These are phyloP conservation scores for Apodospora peruviana DNA, from an alignment of 495 filamentous ascomycete species.

Conservation along the genomic window DNA sequence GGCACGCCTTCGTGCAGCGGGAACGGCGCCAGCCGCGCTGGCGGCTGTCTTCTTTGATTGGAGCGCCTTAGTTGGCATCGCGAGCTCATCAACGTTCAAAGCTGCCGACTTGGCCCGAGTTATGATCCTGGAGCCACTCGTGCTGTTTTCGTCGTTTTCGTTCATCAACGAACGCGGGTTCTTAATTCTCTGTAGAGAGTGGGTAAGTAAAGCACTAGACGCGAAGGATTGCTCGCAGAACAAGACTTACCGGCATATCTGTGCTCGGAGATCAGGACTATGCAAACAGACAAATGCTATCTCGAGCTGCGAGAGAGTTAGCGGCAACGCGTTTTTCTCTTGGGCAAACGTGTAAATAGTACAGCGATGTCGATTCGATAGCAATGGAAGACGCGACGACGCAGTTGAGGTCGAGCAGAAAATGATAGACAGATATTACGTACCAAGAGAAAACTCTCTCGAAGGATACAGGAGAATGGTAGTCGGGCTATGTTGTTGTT, in stretches of 20 bases:
- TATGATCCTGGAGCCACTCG: conserved; percentile 59
- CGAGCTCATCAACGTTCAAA: conserved; percentile 51
- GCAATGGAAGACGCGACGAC: background rate
- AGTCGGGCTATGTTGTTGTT: background rate
- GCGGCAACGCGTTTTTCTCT: conserved; percentile 4
- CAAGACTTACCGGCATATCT: background rate
- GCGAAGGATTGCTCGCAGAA: background rate
- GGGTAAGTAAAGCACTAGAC: background rate
- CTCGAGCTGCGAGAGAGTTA: conserved; percentile 5
- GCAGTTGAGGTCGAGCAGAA: background rate
- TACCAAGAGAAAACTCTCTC: background rate
- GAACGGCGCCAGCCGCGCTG: conserved; percentile 24
- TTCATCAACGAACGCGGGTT: conserved; percentile 62
- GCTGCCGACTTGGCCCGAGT: conserved; percentile 90
- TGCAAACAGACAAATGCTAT: conserved; percentile 10
- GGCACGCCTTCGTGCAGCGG: conserved; percentile 56
- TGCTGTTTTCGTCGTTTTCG: conserved; percentile 89
- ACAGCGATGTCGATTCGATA: background rate
- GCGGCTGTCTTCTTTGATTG: conserved; percentile 66
- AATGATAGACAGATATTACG: background rate
- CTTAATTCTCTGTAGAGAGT: conserved; percentile 13
- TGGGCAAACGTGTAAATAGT: background rate
- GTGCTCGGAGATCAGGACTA: background rate
- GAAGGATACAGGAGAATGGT: background rate
- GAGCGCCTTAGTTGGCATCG: conserved; percentile 58